These are phyloP conservation scores for Leptographium radiaticola DNA, from an alignment of 2,329 filamentous ascomycete genomes.

Conservation along the genomic window DNA sequence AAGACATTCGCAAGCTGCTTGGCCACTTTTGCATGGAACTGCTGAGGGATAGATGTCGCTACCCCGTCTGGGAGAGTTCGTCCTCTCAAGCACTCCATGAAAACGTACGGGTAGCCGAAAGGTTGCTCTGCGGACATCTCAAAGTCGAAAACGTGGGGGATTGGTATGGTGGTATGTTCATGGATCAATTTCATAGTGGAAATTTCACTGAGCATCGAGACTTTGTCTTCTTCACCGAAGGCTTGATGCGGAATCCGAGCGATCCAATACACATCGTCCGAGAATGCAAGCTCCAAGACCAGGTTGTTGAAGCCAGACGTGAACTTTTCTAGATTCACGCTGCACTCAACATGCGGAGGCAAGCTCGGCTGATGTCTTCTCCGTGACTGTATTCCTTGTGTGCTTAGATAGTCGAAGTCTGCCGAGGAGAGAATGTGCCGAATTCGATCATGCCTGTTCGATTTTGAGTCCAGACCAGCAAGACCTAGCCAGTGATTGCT, in stretches of 20 bases:
- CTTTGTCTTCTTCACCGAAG: background rate
- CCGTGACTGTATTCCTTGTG: background rate
- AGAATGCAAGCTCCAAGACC: background rate
- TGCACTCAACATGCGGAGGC: background rate
- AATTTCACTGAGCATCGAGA: slow-evolving; percentile 1
- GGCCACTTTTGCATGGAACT: slow-evolving; percentile 1
- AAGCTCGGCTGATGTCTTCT: background rate
- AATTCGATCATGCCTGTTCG: background rate
- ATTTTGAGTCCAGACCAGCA: background rate
- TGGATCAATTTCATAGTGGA: background rate
- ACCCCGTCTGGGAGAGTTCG: background rate
- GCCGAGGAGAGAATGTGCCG: background rate
- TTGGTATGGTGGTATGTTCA: background rate
- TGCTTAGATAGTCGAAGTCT: background rate
- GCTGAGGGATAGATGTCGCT: background rate
- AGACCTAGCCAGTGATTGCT: background rate
- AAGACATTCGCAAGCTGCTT: slow-evolving; percentile 1
- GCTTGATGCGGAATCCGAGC: background rate
- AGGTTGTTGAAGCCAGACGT: background rate
- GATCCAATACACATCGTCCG: slow-evolving; percentile 2
- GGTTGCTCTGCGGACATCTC: background rate
- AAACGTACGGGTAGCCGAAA: slow-evolving; percentile 1
- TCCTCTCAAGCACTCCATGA: background rate
- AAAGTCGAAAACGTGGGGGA: background rate
- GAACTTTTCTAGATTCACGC: background rate